A percentile compares a stretch with the other conserved stretches of the same genome.
Evolutionary conservation across 2,329 filamentous ascomycete species (phyloP).

Genomic region (Penicillium sp.): DNA sequence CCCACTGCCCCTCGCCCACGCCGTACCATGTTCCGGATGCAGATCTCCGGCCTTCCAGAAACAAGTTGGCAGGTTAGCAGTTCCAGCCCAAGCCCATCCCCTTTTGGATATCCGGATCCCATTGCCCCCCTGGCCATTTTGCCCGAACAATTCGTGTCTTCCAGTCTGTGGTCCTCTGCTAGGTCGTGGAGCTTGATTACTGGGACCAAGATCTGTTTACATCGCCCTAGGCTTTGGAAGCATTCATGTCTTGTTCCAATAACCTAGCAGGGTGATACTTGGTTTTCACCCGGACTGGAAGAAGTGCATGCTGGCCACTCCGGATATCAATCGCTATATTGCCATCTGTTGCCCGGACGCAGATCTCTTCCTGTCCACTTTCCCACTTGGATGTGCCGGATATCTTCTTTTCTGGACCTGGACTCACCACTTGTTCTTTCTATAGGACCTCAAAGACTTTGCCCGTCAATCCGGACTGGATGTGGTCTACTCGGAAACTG

Average conservation of each 20-base stretch:
- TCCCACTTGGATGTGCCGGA: constrained; percentile 15
- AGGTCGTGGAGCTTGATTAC: constrained; percentile 6
- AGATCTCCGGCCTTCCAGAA: constrained; percentile 95
- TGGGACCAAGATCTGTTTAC: constrained; percentile 11
- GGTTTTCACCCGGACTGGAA: background rate
- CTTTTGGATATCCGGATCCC: constrained; percentile 26
- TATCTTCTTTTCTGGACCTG: constrained; percentile 49
- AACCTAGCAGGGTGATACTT: background rate
- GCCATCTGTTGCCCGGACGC: constrained; percentile 15
- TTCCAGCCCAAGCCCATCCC: constrained; percentile 27
- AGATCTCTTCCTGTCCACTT: constrained; percentile 5
- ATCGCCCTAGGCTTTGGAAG: background rate
- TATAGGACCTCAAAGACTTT: constrained; percentile 98
- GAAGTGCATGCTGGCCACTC: constrained; percentile 11
- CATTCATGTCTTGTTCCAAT: background rate
- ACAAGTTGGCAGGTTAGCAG: constrained; percentile 99
- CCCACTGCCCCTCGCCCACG: constrained; percentile 69
- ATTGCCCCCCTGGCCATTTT: constrained; percentile 12
- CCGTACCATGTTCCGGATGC: constrained; percentile 93
- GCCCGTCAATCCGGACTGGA: constrained; percentile 93
- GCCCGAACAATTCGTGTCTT: constrained; percentile 10
- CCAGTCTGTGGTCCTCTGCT: constrained; percentile 10
- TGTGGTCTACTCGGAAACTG: constrained; percentile 96
- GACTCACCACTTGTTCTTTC: constrained; percentile 70
- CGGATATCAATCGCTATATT: constrained; percentile 12